These are phyloP conservation scores for Lantana camara DNA, from an alignment of 257 asterid genomes.

Conservation along the genomic window DNA sequence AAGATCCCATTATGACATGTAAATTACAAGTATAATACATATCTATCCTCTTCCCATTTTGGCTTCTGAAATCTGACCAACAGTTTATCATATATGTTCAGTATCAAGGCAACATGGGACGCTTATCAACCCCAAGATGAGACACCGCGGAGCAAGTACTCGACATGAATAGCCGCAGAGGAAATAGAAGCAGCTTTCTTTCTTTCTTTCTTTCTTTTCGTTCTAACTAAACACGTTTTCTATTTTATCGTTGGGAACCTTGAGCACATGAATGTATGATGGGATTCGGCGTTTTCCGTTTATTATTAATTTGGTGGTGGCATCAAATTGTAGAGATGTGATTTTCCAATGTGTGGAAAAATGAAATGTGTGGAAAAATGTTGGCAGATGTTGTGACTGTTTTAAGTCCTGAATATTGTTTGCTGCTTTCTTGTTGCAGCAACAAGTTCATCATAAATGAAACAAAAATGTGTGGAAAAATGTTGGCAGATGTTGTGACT, in stretches of 20 bases:
- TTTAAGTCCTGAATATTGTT: neutral
- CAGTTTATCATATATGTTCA: neutral
- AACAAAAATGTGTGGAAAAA: no score
- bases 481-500: slow-evolving; percentile 4
- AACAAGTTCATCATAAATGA: no score
- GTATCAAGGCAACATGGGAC: slow-evolving; percentile 28
- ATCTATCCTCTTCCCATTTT: no score
- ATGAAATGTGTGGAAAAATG: no score
- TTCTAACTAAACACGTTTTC: slow-evolving; percentile 13
- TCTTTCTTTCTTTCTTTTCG: neutral
- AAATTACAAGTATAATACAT: no score
- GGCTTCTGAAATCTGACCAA: slow-evolving; percentile 5
- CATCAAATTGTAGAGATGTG: no score
- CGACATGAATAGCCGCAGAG: neutral
- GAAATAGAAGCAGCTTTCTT: slow-evolving; percentile 22
- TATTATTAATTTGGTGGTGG: no score
- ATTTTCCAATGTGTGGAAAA: neutral
- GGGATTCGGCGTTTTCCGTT: neutral
- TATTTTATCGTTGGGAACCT: slow-evolving; percentile 16
- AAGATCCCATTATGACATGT: no score
- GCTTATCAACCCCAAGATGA: slow-evolving; percentile 39
- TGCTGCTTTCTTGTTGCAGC: slow-evolving; percentile 2
- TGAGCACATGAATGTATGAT: neutral
- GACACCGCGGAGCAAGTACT: slow-evolving; percentile 8
- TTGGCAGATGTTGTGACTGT: slow-evolving; percentile 4